Conservation (phyloP, 345 rosid genomes). For the Rubroshorea leprosula region DNA sequence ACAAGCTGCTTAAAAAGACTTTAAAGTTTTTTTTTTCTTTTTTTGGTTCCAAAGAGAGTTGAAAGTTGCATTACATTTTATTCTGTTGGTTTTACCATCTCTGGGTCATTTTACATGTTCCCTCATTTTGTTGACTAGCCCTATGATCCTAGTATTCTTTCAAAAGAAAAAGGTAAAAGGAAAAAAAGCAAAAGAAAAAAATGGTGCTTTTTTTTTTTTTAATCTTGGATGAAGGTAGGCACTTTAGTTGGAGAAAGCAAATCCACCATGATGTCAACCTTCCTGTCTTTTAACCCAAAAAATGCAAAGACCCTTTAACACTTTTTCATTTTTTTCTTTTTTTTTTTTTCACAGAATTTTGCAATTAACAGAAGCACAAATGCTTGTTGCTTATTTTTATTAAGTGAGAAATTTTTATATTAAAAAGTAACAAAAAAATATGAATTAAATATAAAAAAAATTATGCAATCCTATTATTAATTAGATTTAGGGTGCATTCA, state of each 20-base stretch:
- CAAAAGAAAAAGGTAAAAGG: neutral
- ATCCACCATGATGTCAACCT: neutral
- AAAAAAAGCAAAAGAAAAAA: neutral
- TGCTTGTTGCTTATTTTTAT: neutral
- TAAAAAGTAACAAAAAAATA: no score
- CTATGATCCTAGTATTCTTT: no score
- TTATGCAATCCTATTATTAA: no score
- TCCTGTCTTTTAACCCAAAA: neutral
- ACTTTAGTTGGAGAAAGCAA: neutral
- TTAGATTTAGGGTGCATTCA: no score
- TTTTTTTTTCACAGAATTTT: slow-evolving; percentile 6
- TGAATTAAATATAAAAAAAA: no score
- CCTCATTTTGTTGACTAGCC: no score
- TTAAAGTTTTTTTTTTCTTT: no score
- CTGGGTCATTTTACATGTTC: no score
- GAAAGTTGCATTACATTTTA: slow-evolving; percentile 11
- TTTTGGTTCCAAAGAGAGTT: slow-evolving; percentile 4
- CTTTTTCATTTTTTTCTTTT: no score
- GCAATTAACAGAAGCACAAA: neutral
- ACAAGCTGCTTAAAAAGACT: slow-evolving; percentile 10
- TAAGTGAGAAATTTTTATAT: no score
- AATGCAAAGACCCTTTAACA: neutral
- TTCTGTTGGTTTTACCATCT: neutral
- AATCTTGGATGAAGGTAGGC: neutral
- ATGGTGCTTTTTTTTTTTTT: neutral